Base-by-base conservation (phyloP, 164 flowering plant genomes). In the Magnolia changhungtana region DNA sequence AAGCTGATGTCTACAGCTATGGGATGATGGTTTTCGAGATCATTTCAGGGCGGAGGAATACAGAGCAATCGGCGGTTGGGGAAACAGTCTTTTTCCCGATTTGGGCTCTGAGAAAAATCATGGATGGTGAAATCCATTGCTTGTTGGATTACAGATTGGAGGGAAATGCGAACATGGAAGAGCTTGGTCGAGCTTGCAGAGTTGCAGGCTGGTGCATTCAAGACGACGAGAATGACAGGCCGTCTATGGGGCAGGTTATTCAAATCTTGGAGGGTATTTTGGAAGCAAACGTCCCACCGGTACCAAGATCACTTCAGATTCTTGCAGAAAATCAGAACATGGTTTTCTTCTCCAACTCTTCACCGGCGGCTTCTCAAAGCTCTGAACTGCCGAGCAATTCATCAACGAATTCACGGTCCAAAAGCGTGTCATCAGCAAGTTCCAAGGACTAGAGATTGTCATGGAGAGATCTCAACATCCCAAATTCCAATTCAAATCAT, bases 21-120 rank as follows among this genome's bases (percentile, higher is more conserved):
- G 90, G 91, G 1, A 87, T 83, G 89, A 80, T 89, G 89, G 85
- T 87, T 1, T 83, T 86, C 9, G 91, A 89, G 73, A 10, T 87
- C 45, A 76, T 89, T 69, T 84, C 88, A 0, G 91, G 24, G 83
- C 78, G 64, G 71, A 80, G 89, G 76, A 88, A 88, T 76, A 37
- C 67, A 2, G 86, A 84, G 45, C 81, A 69, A 49, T 67, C 80
- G 10, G 74, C 58, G 8, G 86, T 77, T 58, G 86, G 82, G 58
- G 73, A 49, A 24, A 23, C 63, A 2, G 52, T 75, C 6, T 89
- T 79, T 73, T 89, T 89, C 64, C 76, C 76, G n/a, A 66, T 5
- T 20, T 27, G n/a, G 49, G 72, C 24, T 7, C 63, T 51, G 2
- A 37, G 13, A 13, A 67, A 27, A 76, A 61, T 76, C 24, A 64